These are phyloP conservation scores for Triangularia setosa DNA, from an alignment of 2,329 filamentous ascomycete species.

Conservation along the genomic window DNA sequence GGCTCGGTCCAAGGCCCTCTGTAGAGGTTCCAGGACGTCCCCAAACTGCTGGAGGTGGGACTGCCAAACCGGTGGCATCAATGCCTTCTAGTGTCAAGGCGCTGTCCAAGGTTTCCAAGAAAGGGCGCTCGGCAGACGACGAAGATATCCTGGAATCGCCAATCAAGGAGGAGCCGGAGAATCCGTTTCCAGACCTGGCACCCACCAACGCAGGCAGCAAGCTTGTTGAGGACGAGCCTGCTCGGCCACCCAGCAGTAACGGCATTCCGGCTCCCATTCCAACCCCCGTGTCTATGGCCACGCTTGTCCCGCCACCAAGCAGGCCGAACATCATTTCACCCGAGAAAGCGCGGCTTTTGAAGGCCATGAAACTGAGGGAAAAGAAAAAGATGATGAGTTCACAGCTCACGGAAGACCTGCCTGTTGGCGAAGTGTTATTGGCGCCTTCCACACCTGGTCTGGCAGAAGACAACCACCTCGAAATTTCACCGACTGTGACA, in stretches of 20 bases:
- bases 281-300: slow-evolving; percentile 30
- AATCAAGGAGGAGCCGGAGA: slow-evolving; percentile 37
- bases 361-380: slow-evolving; percentile 85
- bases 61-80: slow-evolving; percentile 69
- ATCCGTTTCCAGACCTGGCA: slow-evolving; percentile 35
- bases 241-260: slow-evolving; percentile 34
- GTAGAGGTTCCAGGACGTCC: slow-evolving; percentile 59
- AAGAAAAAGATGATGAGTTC: slow-evolving; percentile 58
- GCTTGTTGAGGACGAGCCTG: slow-evolving; percentile 28
- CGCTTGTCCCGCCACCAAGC: slow-evolving; percentile 39
- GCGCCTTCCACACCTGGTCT: slow-evolving; percentile 21
- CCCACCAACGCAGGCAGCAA: slow-evolving; percentile 35
- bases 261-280: slow-evolving; percentile 37
- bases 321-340: slow-evolving; percentile 62
- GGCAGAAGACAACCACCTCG: slow-evolving; percentile 33
- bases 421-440: slow-evolving; percentile 27
- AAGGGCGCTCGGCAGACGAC: slow-evolving; percentile 38
- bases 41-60: slow-evolving; percentile 54
- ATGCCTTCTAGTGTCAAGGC: slow-evolving; percentile 77
- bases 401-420: slow-evolving; percentile 28
- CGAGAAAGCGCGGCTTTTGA: slow-evolving; percentile 90
- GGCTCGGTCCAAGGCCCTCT: slow-evolving; percentile 81
- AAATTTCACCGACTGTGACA: neutral
- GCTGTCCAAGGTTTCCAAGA: slow-evolving; percentile 56
- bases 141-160: slow-evolving; percentile 31